Base-by-base conservation (phyloP, 2,329 filamentous ascomycete genomes). In the Basipetospora chlamydospora region DNA sequence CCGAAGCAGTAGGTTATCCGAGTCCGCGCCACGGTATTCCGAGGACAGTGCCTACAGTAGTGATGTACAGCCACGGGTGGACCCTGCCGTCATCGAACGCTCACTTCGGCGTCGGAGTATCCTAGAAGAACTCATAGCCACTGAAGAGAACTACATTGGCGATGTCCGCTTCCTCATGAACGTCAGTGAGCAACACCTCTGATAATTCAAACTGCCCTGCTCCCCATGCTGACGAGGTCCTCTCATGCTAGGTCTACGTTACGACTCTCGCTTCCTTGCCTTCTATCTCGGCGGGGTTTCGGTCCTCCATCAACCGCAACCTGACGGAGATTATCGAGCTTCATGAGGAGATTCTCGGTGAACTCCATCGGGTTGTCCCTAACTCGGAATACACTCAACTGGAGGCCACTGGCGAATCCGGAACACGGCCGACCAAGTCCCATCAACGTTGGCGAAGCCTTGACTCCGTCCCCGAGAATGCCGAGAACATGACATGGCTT, bases 151-250 rank as follows among this genome's bases (percentile, higher is more conserved):
- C 48, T 96, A 96, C 52, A 77, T 96, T 47, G 74, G 78, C 12
- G 88, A 94, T 48, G 58, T 96, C 40, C 84, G 84, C 47, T 85
- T 90, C 44, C 63, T 96, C 41, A 80, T 81, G 52, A 86, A 92
- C 57, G 87, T 88, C 60, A 51, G 74, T 49, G 28, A 11, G 7
- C 15, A 9, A n/a, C n/a, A n/a, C n/a, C n/a, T n/a, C n/a, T n/a
- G n/a, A n/a, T n/a, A n/a, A n/a, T n/a, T n/a, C n/a, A n/a, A n/a
- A n/a, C n/a, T n/a, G n/a, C n/a, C n/a, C n/a, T n/a, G n/a, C n/a
- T n/a, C n/a, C n/a, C n/a, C n/a, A n/a, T n/a, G n/a, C n/a, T n/a
- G n/a, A n/a, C n/a, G n/a, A n/a, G n/a, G n/a, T n/a, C n/a, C n/a
- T 11, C 6, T 7, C 45, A 31, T 12, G 3, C 5, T 28, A 85